Base-by-base conservation (phyloP, 2,329 filamentous ascomycete species). In the Phaeophleospora eucalypticola region DNA sequence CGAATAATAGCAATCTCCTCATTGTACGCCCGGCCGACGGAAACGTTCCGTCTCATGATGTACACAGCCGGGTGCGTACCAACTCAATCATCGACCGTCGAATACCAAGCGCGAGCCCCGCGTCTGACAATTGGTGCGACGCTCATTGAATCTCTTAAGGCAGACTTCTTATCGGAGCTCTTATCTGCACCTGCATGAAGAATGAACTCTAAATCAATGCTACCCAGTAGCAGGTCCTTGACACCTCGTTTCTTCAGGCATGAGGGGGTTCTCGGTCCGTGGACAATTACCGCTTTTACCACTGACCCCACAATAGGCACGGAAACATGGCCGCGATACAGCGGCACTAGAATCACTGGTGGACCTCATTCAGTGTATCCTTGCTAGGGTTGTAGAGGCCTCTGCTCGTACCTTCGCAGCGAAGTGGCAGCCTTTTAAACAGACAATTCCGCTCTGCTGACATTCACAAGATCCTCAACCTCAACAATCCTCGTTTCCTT, bases 111-210 rank as follows among this genome's bases (percentile, higher is more conserved):
- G 24, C 7, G 12, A 6, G 24, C 12, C 24, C 24, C 7, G n/a
- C n/a, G 24, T 29, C 24, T 29, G 24, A 6, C 24, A 29, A 7
- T 12, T 29, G 24, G 24, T 29, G 24, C 24, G 24, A 12, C 6
- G 24, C 6, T 7, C 24, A 29, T 12, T 18, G 10, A 15, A 20
- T 32, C 35, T 38, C 29, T 16, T 18, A 33, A 36, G 19, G 20
- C 43, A 45, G 27, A 39, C 6, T 12, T 29, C 24, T 29, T 29
- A 29, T 29, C 24, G 24, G n/a, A 39, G 37, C 37, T 42, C 40
- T 42, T 42, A 42, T 42, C 27, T 29, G 24, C 7, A 29, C 24
- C 24, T 29, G 24, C 24, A 12, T 29, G 24, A 29, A 29, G 24
- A 6, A 29, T 7, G 6, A 29, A 29, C 24, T 29, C 24, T 29